Evolutionary conservation across 2,329 filamentous ascomycete genomes (phyloP), one percentile per base, ranked within the genome.

Genomic region (Trichocomaceae sp.): DNA sequence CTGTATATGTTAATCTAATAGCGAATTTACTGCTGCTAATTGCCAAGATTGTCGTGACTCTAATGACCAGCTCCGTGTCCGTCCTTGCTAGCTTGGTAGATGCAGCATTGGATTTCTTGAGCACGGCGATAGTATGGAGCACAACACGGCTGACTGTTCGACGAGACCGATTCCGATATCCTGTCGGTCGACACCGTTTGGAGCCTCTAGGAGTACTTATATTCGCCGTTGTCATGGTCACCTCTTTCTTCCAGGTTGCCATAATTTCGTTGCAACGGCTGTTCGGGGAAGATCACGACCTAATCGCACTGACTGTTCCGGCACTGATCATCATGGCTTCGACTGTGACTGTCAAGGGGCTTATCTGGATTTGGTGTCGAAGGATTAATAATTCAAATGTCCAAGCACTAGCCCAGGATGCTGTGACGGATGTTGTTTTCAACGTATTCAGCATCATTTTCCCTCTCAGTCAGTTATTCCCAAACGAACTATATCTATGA

Each of bases 371-470:
- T 39, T 95, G 88, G 87, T 95, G 88, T 68, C 86, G 90, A 6
- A 70, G 93, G 33, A 87, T 95, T 60, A 88, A 83, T 62, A 95
- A 95, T 68, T 90, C 87, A 2, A 89, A 85, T 58, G 90, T 95
- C 4, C 88, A 91, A 67, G 89, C 90, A 1, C 75, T 95, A 61
- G 83, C 83, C 0, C 82, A 85, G 62, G 83, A 85, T 59, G 83
- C 83, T 12, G 77, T 82, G 70, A 86, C 88, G 0, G 88, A 95
- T 64, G 87, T 96, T 26, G 84, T 95, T 31, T 96, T 96, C 80
- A 96, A 96, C 72, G 83, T 83, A 1, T 92, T 93, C 64, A 90
- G 87, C 60, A 93, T 95, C 64, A 79, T 93, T 22, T 95, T 95
- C 66, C 90, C 90, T 1, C 81, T 95, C 8, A 78, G 68, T 70